Evolutionary conservation across 495 filamentous ascomycete genomes (phyloP).

Genomic region (Umbilicaria muhlenbergii): DNA sequence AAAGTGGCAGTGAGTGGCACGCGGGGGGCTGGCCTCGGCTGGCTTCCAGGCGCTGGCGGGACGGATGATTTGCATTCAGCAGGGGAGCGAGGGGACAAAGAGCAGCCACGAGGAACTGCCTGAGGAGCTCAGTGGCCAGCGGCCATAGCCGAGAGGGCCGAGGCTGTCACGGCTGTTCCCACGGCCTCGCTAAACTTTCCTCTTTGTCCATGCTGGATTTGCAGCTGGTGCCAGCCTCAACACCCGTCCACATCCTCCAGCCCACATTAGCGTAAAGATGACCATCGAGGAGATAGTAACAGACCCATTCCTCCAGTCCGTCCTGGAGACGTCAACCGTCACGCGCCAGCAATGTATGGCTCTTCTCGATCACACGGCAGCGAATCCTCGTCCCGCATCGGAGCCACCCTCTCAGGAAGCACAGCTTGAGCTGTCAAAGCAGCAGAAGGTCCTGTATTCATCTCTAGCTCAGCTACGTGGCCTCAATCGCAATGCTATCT

Average conservation of each 20-base stretch:
- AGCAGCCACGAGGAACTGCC: no score
- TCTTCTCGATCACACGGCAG: slow-evolving; percentile 47
- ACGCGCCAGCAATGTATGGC: slow-evolving; percentile 57
- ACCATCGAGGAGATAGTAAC: slow-evolving; percentile 45
- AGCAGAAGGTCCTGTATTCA: slow-evolving; percentile 66
- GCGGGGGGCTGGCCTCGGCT: no score
- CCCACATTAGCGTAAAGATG: slow-evolving; percentile 18
- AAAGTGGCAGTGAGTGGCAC: no score
- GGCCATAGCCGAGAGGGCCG: no score
- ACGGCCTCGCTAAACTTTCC: no score
- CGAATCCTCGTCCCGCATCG: slow-evolving; percentile 24
- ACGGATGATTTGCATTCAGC: no score
- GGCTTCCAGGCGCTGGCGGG: no score
- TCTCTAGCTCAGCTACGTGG: slow-evolving; percentile 70
- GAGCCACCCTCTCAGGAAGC: slow-evolving; percentile 28
- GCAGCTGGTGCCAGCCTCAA: background rate
- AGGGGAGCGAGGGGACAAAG: no score
- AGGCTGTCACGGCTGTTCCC: no score
- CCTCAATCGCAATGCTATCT: slow-evolving; percentile 63
- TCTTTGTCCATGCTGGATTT: no score
- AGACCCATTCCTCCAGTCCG: slow-evolving; percentile 53
- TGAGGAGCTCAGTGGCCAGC: no score
- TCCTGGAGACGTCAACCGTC: slow-evolving; percentile 51
- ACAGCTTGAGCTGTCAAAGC: slow-evolving; percentile 49
- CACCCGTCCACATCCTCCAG: slow-evolving; percentile 4